A percentile compares a stretch with the other conserved stretches of the same genome.
These are phyloP conservation scores for Murraya paniculata DNA, from an alignment of 345 rosid species.

Conservation along the genomic window DNA sequence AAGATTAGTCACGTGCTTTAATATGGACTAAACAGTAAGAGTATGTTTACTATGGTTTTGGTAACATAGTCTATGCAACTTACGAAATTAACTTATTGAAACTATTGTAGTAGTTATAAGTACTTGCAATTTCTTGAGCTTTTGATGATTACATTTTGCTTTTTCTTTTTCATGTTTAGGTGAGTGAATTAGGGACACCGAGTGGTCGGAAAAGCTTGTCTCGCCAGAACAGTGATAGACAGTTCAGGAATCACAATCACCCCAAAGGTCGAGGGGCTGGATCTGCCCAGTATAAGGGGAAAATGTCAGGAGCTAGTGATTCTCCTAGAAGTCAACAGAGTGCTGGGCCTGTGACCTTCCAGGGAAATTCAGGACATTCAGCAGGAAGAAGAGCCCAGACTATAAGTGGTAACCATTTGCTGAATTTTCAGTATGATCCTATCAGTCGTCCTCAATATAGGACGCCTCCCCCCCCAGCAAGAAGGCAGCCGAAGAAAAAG, in stretches of 20 bases:
- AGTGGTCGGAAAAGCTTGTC: slow-evolving; percentile 33
- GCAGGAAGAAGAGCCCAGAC: slow-evolving; percentile 70
- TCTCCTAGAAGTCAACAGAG: slow-evolving; percentile 39
- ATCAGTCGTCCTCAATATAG: slow-evolving; percentile 58
- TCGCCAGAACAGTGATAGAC: slow-evolving; percentile 28
- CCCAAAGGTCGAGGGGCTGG: slow-evolving; percentile 32
- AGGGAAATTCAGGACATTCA: slow-evolving; percentile 41
- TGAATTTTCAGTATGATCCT: slow-evolving; percentile 93
- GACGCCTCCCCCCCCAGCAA: slow-evolving; percentile 51
- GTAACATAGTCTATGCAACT: background rate
- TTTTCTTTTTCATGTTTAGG: slow-evolving; percentile 34
- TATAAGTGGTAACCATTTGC: slow-evolving; percentile 76
- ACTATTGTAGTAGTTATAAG: background rate
- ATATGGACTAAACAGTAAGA: too few species aligned
- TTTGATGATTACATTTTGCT: background rate
- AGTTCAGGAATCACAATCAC: slow-evolving; percentile 15
- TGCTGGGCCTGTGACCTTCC: slow-evolving; percentile 34
- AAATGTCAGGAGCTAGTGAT: slow-evolving; percentile 32
- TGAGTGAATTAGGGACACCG: slow-evolving; percentile 44
- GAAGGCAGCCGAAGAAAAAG: slow-evolving; percentile 60
- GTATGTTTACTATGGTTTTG: background rate
- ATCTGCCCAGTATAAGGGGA: slow-evolving; percentile 49
- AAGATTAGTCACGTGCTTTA: background rate
- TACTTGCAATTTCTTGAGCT: background rate
- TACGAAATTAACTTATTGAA: background rate